A percentile compares a stretch with the other conserved stretches of the same genome.
Conservation (phyloP, 2,329 filamentous ascomycete species). For the Alternaria gaisen region DNA sequence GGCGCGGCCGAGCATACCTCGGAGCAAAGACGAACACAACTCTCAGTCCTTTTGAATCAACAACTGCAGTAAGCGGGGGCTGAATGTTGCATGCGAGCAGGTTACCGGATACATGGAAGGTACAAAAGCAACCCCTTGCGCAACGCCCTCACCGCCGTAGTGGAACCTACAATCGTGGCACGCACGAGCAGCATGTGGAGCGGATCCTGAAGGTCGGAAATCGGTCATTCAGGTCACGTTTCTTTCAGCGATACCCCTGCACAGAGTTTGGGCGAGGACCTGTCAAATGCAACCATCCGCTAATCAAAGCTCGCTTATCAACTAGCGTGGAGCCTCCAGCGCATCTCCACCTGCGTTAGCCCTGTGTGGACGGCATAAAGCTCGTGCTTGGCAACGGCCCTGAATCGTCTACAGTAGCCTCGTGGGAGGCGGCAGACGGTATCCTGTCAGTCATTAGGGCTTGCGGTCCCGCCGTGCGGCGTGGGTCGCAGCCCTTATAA, state of each 20-base stretch:
- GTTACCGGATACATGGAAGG: background rate
- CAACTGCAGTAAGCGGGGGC: background rate
- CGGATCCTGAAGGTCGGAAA: conserved; percentile 1
- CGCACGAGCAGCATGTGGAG: conserved; percentile 1
- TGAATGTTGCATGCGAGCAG: background rate
- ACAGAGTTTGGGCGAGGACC: conserved; percentile 10
- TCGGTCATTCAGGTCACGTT: background rate
- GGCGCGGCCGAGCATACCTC: background rate
- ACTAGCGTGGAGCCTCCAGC: conserved; percentile 7
- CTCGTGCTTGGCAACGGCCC: conserved; percentile 14
- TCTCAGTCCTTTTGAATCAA: background rate
- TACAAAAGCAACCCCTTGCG: background rate
- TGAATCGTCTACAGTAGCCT: conserved; percentile 12
- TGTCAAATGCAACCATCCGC: conserved; percentile 17
- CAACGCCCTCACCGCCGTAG: background rate
- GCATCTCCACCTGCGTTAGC: conserved; percentile 7
- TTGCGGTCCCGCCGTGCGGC: conserved; percentile 4
- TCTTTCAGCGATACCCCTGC: background rate
- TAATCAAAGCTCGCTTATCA: conserved; percentile 5
- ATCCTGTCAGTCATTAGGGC: conserved; percentile 14
- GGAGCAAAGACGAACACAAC: background rate
- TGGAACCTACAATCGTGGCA: conserved; percentile 1
- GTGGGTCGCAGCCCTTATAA: conserved; percentile 3
- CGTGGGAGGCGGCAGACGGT: conserved; percentile 3
- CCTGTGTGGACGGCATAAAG: conserved; percentile 11